Percentiles rank a stretch among this genome's conserved stretches.
These are phyloP conservation scores for Microdochium trichocladiopsis DNA, from an alignment of 2,329 filamentous ascomycete species.

Conservation along the genomic window DNA sequence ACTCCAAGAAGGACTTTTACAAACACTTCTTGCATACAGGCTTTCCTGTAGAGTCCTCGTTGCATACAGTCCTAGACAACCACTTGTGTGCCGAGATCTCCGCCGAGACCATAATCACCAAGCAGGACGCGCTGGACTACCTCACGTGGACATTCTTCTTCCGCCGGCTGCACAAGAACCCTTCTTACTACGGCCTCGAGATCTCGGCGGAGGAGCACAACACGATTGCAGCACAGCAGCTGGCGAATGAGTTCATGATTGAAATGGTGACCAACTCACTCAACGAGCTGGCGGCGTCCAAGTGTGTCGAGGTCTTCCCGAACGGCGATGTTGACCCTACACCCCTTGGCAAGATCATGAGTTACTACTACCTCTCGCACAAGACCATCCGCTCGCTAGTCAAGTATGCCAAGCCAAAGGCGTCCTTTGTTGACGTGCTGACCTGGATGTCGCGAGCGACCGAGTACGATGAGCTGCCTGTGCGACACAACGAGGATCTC, in stretches of 20 bases:
- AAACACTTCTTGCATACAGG: constrained; percentile 98
- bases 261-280: constrained; percentile 85
- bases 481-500: constrained; percentile 96
- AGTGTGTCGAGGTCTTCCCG: constrained; percentile 73
- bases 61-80: constrained; percentile 95
- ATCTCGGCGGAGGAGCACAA: constrained; percentile 91
- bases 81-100: constrained; percentile 94
- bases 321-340: constrained; percentile 89
- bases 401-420: constrained; percentile 65
- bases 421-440: constrained; percentile 74
- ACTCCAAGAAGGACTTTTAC: constrained; percentile 97
- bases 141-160: constrained; percentile 99
- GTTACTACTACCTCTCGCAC: constrained; percentile 97
- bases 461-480: constrained; percentile 95
- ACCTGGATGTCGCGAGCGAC: constrained; percentile 90
- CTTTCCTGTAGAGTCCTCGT: constrained; percentile 92
- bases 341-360: constrained; percentile 95
- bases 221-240: constrained; percentile 73
- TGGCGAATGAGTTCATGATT: constrained; percentile 93
- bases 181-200: constrained; percentile 93
- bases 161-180: constrained; percentile 92
- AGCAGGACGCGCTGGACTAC: constrained; percentile 96
- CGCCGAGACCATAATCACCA: constrained; percentile 84
- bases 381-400: constrained; percentile 85
- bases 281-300: constrained; percentile 71